These are phyloP conservation scores for Tulasnella sp. DNA, from an alignment of 768 basidiomycete species.

Conservation along the genomic window DNA sequence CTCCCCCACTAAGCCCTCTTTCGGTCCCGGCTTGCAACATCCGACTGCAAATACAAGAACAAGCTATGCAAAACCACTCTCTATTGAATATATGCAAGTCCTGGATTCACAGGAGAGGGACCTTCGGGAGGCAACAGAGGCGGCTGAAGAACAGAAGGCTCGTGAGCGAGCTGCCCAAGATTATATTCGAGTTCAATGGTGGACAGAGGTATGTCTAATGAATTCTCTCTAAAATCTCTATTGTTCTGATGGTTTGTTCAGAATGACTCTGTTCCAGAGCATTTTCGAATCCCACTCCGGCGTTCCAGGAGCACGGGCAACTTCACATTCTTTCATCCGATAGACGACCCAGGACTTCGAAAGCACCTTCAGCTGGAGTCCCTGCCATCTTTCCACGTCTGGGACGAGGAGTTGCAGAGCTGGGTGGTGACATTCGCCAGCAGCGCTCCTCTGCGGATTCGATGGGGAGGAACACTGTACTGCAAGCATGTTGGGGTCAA, in stretches of 20 bases:
- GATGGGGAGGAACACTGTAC: neutral
- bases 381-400: neutral
- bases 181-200: neutral
- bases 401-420: neutral
- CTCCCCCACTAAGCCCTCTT: neutral
- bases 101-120: neutral
- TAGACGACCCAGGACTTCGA: neutral
- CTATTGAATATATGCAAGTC: neutral
- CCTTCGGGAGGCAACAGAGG: neutral
- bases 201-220: neutral
- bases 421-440: neutral
- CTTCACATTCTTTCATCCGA: neutral
- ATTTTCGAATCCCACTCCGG: neutral
- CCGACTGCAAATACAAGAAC: neutral
- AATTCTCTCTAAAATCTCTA: neutral
- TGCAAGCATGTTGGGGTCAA: neutral
- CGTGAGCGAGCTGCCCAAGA: neutral
- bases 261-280: neutral
- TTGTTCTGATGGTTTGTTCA: neutral
- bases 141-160: neutral
- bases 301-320: neutral
- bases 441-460: neutral
- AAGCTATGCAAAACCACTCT: neutral
- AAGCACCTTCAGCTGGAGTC: neutral
- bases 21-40: too few species aligned